phyloP scores from a whole-genome alignment of 257 asterid species.

The Solanum neorickii region DNA sequence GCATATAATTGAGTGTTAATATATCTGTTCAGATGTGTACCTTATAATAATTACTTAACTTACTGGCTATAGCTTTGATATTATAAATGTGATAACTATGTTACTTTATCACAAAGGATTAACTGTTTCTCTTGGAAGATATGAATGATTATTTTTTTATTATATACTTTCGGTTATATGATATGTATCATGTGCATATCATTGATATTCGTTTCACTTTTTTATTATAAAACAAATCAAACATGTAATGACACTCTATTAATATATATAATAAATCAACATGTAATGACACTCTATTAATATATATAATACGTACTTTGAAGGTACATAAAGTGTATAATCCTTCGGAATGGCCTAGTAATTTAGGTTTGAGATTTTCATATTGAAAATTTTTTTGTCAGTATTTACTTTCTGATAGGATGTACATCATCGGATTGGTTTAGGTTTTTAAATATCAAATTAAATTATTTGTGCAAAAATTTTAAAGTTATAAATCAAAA shows the following conservation, averaged over 20 bases:
- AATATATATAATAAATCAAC: too few relatives aligned
- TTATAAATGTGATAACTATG: background rate
- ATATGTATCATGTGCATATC: background rate
- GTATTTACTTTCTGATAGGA: too few relatives aligned
- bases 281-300: background rate
- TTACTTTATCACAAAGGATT: background rate
- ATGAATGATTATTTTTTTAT: background rate
- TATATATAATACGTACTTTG: too few relatives aligned
- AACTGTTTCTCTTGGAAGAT: background rate
- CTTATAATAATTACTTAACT: background rate
- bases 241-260: background rate
- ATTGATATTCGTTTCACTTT: background rate
- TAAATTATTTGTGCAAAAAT: too few relatives aligned
- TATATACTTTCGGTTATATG: background rate
- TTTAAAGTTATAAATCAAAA: too few relatives aligned
- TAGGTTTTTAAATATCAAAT: too few relatives aligned
- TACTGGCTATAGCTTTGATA: background rate
- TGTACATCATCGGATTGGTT: too few relatives aligned
- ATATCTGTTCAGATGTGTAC: background rate
- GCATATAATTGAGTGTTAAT: too few relatives aligned
- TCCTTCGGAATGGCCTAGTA: too few relatives aligned
- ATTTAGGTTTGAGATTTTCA: too few relatives aligned
- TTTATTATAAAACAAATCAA: background rate
- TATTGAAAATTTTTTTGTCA: accelerated
- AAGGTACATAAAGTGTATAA: background rate